Evolutionary conservation across 352 stramenopile genomes (phyloP).

Genomic region (Globisporangium orthogonon): DNA sequence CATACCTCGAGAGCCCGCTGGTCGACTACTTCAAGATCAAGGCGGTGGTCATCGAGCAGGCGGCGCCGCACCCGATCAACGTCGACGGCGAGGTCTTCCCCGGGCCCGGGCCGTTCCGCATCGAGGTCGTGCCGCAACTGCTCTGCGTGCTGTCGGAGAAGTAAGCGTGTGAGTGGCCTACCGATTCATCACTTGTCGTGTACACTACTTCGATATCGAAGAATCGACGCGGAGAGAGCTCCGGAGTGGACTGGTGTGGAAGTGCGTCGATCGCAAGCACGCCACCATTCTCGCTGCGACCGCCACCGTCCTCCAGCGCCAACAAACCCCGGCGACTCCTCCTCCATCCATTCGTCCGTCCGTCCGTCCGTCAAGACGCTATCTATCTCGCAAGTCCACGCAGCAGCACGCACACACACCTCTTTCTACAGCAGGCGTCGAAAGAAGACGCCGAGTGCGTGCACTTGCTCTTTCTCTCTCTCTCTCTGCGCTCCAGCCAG

Average conservation of each 20-base stretch:
- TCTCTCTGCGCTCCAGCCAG: neutral
- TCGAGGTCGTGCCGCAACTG: constrained; percentile 66
- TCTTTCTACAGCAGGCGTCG: neutral
- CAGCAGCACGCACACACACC: neutral
- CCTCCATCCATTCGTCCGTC: neutral
- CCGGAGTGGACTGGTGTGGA: no score
- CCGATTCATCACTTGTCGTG: neutral
- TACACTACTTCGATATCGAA: neutral
- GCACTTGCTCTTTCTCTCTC: no score
- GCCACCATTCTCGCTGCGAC: no score
- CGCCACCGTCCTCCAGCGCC: neutral
- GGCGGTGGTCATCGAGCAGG: constrained; percentile 64
- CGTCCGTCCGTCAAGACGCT: neutral
- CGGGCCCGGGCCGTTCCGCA: constrained; percentile 52
- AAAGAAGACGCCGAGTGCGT: neutral
- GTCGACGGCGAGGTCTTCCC: constrained; percentile 72
- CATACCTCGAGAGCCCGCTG: constrained; percentile 50
- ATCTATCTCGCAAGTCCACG: neutral
- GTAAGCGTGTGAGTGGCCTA: constrained; percentile 17
- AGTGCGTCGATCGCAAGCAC: no score
- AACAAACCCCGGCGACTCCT: neutral
- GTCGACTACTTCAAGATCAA: constrained; percentile 78
- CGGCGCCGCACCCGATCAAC: constrained; percentile 57
- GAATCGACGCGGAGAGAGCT: no score
- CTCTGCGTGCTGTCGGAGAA: constrained; percentile 75